Conservation (phyloP, 176 grass and related monocot genomes). For the Panicum miliaceum region DNA sequence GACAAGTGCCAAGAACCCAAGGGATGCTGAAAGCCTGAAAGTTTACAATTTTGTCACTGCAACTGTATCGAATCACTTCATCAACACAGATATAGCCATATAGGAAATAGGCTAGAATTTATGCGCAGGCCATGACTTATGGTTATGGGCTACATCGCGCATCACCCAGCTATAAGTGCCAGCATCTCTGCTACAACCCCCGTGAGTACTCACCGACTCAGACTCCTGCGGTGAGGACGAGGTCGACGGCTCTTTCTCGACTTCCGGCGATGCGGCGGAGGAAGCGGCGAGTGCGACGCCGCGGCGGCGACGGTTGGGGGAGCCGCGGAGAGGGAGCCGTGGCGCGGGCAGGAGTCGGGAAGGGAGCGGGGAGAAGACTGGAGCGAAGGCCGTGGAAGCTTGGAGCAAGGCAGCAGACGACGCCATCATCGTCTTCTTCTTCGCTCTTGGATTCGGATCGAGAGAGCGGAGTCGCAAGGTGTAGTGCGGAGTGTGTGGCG, state of each 20-base stretch:
- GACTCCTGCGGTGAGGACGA: background rate
- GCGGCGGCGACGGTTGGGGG: background rate
- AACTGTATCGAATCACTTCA: background rate
- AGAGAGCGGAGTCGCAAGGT: background rate
- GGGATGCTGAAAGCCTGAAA: background rate
- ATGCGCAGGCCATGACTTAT: background rate
- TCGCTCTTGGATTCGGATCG: background rate
- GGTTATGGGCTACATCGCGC: background rate
- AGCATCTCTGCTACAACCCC: background rate
- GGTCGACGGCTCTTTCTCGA: conserved; percentile 33
- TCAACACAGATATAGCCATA: background rate
- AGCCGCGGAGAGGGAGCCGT: conserved; percentile 3
- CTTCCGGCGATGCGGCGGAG: conserved; percentile 45
- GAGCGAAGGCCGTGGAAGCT: conserved; percentile 20
- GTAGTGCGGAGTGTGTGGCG: conserved; percentile 24
- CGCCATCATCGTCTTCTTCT: conserved; percentile 18
- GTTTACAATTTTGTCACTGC: background rate
- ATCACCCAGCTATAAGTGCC: background rate
- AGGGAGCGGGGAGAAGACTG: background rate
- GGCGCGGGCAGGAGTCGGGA: background rate
- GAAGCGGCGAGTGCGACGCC: conserved; percentile 33
- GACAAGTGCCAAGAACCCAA: background rate
- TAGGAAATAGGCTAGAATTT: background rate
- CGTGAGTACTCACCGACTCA: conserved; percentile 32
- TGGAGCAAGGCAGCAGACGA: conserved; percentile 34